Evolutionary conservation across 129 eudicot species (phyloP).

Genomic region (Artemisia annua): DNA sequence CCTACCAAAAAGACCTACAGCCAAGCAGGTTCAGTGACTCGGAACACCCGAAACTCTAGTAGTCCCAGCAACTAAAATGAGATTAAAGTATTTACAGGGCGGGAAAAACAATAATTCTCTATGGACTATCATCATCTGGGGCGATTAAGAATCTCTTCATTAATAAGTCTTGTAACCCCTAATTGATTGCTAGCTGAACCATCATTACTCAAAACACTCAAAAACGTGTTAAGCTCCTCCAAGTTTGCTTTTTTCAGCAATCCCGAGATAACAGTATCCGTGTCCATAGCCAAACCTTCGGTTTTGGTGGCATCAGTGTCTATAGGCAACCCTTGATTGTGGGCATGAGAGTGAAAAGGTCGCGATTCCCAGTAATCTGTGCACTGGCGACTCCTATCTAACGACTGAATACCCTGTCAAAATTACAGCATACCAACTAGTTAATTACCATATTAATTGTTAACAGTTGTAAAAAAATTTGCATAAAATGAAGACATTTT

Average conservation of each 20-base stretch:
- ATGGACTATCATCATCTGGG: conserved; percentile 39
- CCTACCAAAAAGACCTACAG: conserved; percentile 28
- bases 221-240: conserved; percentile 61
- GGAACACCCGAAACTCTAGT: conserved; percentile 3
- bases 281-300: conserved; percentile 29
- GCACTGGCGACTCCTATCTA: conserved; percentile 59
- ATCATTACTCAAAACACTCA: conserved; percentile 42
- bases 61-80: conserved; percentile 26
- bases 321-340: conserved; percentile 13
- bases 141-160: conserved; percentile 62
- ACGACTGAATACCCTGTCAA: conserved; percentile 58
- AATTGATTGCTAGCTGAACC: conserved; percentile 37
- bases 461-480: no score
- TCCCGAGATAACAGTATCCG: conserved; percentile 46
- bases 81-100: conserved; percentile 48
- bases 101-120: conserved; percentile 20
- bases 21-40: conserved; percentile 15
- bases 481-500: no score
- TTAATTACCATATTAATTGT: not conserved
- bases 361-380: conserved; percentile 79
- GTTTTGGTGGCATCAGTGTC: conserved; percentile 29
- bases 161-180: conserved; percentile 50
- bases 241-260: conserved; percentile 69
- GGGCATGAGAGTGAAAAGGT: conserved; percentile 47
- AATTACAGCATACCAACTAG: conserved; percentile 13